A percentile compares a stretch with the other conserved stretches of the same genome.
Conservation (phyloP, 768 basidiomycete genomes). For the Termitomyces sp. region DNA sequence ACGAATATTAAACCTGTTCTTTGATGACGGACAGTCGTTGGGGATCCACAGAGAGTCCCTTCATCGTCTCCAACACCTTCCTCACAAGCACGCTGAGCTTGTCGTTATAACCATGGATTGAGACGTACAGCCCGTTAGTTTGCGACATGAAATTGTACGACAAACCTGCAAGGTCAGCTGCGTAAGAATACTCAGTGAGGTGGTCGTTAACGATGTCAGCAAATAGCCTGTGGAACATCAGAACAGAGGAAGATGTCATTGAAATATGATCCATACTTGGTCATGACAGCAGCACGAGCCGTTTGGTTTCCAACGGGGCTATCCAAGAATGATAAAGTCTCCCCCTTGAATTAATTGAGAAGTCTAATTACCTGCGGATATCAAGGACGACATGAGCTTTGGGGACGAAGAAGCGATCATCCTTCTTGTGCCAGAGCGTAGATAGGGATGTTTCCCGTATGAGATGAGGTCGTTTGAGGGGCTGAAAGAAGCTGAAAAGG, state of each 20-base stretch:
- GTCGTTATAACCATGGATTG: conserved; percentile 86
- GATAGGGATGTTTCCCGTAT: conserved; percentile 68
- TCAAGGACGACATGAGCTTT: conserved; percentile 77
- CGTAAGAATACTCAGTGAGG: conserved; percentile 86
- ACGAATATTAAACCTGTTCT: conserved; percentile 56
- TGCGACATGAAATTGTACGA: conserved; percentile 62
- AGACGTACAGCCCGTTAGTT: conserved; percentile 61
- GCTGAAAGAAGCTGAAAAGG: conserved; percentile 37
- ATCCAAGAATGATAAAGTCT: neutral
- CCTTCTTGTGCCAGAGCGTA: conserved; percentile 93
- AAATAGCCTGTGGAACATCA: conserved; percentile 52
- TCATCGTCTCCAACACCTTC: conserved; percentile 66
- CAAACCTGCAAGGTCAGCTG: conserved; percentile 89
- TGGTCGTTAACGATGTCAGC: conserved; percentile 84
- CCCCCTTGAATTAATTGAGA: neutral
- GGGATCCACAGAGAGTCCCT: conserved; percentile 55
- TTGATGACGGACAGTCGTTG: conserved; percentile 77
- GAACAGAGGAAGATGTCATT: neutral
- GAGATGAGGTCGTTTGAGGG: conserved; percentile 67
- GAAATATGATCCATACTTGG: conserved; percentile 41
- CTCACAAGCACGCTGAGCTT: conserved; percentile 73
- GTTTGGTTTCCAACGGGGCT: conserved; percentile 59
- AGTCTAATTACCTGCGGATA: conserved; percentile 55
- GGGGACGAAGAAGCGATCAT: conserved; percentile 95
- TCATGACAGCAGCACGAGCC: conserved; percentile 68